Evolutionary conservation across 1,284 basidiomycete genomes (phyloP), one percentile per base, ranked within the genome.

Genomic region (Leccinum subspadiceum): DNA sequence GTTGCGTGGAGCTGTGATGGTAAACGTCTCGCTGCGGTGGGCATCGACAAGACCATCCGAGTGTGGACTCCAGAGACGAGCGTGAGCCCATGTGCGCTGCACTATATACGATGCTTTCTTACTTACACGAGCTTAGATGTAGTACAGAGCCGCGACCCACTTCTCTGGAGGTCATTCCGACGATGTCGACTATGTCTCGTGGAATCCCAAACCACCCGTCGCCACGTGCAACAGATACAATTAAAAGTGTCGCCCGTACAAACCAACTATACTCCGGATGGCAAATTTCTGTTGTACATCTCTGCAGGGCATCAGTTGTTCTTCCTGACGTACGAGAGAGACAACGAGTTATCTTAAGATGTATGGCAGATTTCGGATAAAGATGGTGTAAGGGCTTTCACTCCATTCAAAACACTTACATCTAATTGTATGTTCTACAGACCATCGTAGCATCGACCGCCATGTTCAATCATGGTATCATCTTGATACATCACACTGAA

Each of bases 1-100:
- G 83, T 91, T 54, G 87, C 88, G 0, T 92, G 90, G 90, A 92
- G 79, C 66, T 91, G 89, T 66, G 90, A 92, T 69, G 90, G 90
- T 10, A 86, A 86, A 74, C 86, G 87, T 61, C 76, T 92, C 13
- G 89, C 86, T 7, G 89, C 84, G 15, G 89, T 89, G 3, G 90
- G 90, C 1, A 84, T 90, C 53, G 90, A 92, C 76, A 90, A 87
- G 70, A 74, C 77, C n/a, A 84, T 84, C n/a, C 77, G 90, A 62
- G 73, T 92, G 24, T 92, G 89, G 86, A 75, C 77, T 56, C 87
- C 89, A 7, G 89, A 92, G 58, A 87, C 89, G 71, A 87, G 82
- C 68, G 89, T 90, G 67, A 68, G 84, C 77, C 37, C 41, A 48
- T 51, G 53, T 54, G 54, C 12, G 37, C 50, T 24, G 9, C 35